A percentile compares a stretch with the other conserved stretches of the same genome.
phyloP scores from a whole-genome alignment of 164 flowering plant genomes.

The Aristolochia californica region DNA sequence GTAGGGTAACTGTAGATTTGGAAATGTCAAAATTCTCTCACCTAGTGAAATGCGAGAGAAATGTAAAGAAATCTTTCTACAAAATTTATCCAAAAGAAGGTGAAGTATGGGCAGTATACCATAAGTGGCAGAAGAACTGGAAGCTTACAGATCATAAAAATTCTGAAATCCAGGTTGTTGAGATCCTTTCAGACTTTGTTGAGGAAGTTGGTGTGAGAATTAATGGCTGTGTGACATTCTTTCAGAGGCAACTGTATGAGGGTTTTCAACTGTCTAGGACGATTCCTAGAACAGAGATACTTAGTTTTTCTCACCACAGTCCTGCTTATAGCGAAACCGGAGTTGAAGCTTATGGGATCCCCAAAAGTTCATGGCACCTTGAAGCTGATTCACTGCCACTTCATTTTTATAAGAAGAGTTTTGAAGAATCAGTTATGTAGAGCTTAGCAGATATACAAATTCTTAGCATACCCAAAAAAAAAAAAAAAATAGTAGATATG shows the following conservation, averaged over 20 bases:
- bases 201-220: constrained; percentile 20
- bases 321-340: constrained; percentile 32
- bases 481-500: too few relatives aligned
- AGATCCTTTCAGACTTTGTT: constrained; percentile 29
- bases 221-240: constrained; percentile 29
- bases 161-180: constrained; percentile 20
- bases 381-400: constrained; percentile 49
- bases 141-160: constrained; percentile 13
- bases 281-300: constrained; percentile 22
- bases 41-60: constrained; percentile 20
- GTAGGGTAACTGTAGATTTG: constrained; percentile 11
- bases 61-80: constrained; percentile 13
- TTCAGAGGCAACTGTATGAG: constrained; percentile 19
- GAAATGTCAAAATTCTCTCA: constrained; percentile 27
- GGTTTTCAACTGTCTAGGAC: constrained; percentile 22
- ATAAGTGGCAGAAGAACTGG: constrained; percentile 37
- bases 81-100: constrained; percentile 38
- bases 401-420: too few relatives aligned
- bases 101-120: constrained; percentile 52
- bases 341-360: constrained; percentile 27
- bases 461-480: too few relatives aligned
- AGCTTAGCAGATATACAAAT: too few relatives aligned
- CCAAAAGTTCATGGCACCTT: constrained; percentile 40
- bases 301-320: constrained; percentile 41
- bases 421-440: too few relatives aligned